Evolutionary conservation across 2,329 filamentous ascomycete species (phyloP).

Genomic region (Tolypocladium tropicale): DNA sequence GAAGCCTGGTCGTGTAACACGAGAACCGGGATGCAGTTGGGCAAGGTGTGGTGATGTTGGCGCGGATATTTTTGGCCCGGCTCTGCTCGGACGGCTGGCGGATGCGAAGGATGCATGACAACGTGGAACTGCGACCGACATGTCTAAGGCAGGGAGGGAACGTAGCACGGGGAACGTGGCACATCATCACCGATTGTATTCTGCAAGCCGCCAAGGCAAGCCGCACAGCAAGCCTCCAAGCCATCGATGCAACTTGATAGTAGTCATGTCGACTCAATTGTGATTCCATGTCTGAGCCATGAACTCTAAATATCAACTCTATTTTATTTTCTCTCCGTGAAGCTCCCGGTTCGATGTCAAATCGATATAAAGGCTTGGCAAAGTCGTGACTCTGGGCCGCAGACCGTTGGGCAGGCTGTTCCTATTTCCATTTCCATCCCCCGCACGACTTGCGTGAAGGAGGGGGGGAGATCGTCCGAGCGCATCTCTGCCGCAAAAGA

Average conservation of each 20-base stretch:
- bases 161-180: not conserved
- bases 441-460: not conserved
- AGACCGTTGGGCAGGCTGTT: not conserved
- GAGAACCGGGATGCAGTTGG: not conserved
- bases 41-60: not conserved
- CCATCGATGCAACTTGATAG: not conserved
- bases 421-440: not conserved
- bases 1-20: not conserved
- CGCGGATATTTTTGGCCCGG: not conserved
- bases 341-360: too few relatives aligned
- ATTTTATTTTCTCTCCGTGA: not conserved
- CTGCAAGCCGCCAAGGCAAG: not conserved
- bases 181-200: not conserved
- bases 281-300: not conserved
- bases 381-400: not conserved
- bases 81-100: not conserved
- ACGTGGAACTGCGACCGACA: not conserved
- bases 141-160: not conserved
- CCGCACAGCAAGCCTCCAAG: not conserved
- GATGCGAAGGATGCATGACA: not conserved
- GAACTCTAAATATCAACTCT: not conserved
- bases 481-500: not conserved
- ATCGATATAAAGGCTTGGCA: not conserved
- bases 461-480: not conserved
- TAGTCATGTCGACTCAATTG: not conserved